A percentile compares a stretch with the other conserved stretches of the same genome.
Conservation (phyloP, 2,329 filamentous ascomycete species). For the Fusarium nematophilum region DNA sequence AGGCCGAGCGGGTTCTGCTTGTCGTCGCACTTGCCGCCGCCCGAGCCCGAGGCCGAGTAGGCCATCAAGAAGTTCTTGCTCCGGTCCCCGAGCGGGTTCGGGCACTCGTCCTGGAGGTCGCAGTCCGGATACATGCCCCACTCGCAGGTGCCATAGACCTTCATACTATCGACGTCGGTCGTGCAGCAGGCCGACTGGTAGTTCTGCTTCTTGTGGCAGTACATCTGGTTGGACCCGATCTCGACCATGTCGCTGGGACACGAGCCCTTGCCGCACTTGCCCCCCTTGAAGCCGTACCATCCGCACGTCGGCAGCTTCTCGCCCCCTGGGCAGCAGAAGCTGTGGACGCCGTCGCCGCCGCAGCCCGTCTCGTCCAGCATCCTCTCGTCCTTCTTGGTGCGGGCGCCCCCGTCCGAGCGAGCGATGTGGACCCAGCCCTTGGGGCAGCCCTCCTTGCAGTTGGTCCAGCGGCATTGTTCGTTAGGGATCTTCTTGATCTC, state of each 20-base stretch:
- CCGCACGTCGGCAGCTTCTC: conserved; percentile 13
- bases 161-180: conserved; percentile 11
- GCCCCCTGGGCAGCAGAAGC: conserved; percentile 16
- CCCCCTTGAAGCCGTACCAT: conserved; percentile 11
- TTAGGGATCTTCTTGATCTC: background rate
- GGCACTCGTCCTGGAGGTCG: conserved; percentile 1
- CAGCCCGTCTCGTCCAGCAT: conserved; percentile 21
- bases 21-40: conserved; percentile 5
- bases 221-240: conserved; percentile 15
- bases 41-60: background rate
- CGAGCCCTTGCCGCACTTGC: conserved; percentile 3
- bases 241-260: conserved; percentile 9
- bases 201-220: conserved; percentile 8
- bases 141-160: conserved; percentile 12
- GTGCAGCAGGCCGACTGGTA: conserved; percentile 19
- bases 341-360: conserved; percentile 4
- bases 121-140: conserved; percentile 22
- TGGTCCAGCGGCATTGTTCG: conserved; percentile 20
- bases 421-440: conserved; percentile 15
- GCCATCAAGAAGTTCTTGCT: background rate
- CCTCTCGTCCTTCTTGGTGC: conserved; percentile 6
- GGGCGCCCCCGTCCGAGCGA: background rate
- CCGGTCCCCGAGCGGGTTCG: background rate
- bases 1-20: background rate
- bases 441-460: conserved; percentile 20